A percentile compares a stretch with the other conserved stretches of the same genome.
phyloP scores from a whole-genome alignment of 179 eudicot species.

The Nepenthes alata region DNA sequence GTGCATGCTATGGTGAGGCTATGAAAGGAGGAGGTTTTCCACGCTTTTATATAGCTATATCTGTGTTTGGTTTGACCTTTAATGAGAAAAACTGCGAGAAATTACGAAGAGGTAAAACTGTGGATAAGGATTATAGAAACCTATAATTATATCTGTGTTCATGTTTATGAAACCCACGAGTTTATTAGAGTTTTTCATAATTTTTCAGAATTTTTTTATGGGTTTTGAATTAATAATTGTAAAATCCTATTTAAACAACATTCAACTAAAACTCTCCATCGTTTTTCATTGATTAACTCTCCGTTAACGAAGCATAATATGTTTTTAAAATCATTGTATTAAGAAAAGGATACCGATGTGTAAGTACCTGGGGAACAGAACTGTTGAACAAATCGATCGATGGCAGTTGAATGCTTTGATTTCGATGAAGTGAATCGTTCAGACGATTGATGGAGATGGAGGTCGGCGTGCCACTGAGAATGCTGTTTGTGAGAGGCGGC shows the following conservation, averaged over 20 bases:
- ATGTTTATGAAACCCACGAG: no score
- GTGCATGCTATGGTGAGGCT: neutral
- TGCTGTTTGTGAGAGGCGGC: slow-evolving; percentile 12
- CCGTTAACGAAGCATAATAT: neutral
- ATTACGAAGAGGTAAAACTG: neutral
- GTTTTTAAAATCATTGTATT: neutral
- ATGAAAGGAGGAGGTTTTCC: no score
- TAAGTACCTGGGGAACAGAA: neutral
- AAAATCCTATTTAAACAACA: no score
- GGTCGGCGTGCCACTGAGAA: slow-evolving; percentile 20
- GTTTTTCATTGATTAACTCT: neutral
- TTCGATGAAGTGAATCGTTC: slow-evolving; percentile 11
- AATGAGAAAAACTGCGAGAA: no score
- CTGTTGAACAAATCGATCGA: slow-evolving; percentile 1
- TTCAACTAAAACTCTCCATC: neutral
- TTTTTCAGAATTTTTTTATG: no score
- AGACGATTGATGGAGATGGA: slow-evolving; percentile 29
- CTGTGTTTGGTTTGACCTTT: no score
- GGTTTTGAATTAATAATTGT: no score
- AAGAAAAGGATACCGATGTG: neutral
- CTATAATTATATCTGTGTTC: no score
- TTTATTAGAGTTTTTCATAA: no score
- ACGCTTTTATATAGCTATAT: no score
- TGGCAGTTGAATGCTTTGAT: slow-evolving; percentile 14
- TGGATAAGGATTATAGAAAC: neutral